These are phyloP conservation scores for Exserohilum turcica DNA, from an alignment of 2,329 filamentous ascomycete species.

Conservation along the genomic window DNA sequence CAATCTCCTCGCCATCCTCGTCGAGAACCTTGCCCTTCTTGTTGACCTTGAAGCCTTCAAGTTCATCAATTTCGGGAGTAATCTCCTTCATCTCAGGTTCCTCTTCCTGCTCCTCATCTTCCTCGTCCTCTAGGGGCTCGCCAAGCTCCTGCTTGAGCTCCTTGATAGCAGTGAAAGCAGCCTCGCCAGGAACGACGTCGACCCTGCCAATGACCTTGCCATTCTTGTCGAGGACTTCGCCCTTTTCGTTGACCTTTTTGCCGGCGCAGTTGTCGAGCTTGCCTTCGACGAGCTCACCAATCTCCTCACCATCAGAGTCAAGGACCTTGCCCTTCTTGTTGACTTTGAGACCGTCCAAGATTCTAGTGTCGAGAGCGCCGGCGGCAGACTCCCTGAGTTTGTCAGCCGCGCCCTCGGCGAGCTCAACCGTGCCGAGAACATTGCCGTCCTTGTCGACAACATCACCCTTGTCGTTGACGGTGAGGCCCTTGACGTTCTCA, in stretches of 20 bases:
- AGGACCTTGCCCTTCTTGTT: conserved; percentile 63
- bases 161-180: conserved; percentile 57
- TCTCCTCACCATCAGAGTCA: conserved; percentile 57
- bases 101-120: conserved; percentile 7
- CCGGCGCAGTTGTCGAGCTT: conserved; percentile 52
- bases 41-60: conserved; percentile 63
- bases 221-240: conserved; percentile 57
- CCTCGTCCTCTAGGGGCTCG: conserved; percentile 39
- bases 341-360: conserved; percentile 60
- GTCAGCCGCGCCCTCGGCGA: conserved; percentile 56
- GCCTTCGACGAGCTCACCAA: conserved; percentile 57
- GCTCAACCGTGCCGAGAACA: conserved; percentile 57
- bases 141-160: conserved; percentile 53
- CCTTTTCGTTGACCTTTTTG: conserved; percentile 57
- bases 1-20: conserved; percentile 60
- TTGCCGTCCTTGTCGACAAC: conserved; percentile 58
- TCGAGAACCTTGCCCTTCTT: conserved; percentile 62
- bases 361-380: conserved; percentile 52
- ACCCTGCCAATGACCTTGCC: conserved; percentile 58
- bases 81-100: conserved; percentile 51
- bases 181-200: conserved; percentile 55
- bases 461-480: conserved; percentile 58
- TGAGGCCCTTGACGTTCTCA: conserved; percentile 55
- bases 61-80: conserved; percentile 53
- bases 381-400: conserved; percentile 51